These are phyloP conservation scores for Scheffersomyces quercinus DNA, from an alignment of 1,139 yeast species.

Conservation along the genomic window DNA sequence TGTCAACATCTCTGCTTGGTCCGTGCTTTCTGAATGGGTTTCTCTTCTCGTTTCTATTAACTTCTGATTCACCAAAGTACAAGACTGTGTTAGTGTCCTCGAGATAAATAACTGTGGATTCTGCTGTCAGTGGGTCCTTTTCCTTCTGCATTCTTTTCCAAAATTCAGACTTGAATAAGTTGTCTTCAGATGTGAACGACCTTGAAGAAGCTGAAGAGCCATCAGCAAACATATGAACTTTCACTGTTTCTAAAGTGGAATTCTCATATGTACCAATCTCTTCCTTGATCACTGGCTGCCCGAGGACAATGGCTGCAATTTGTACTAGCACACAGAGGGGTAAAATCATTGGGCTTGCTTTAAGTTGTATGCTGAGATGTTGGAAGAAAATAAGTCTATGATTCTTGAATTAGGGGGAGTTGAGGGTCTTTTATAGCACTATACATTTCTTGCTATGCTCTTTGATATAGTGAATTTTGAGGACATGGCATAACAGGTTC, in stretches of 20 bases:
- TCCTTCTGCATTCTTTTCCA: slow-evolving; percentile 15
- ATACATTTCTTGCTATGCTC: too few species aligned
- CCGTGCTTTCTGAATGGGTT: not conserved
- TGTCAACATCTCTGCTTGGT: slow-evolving; percentile 9
- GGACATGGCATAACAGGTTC: too few species aligned
- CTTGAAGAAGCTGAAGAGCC: not conserved
- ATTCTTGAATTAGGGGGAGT: too few species aligned
- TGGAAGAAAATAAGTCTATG: too few species aligned
- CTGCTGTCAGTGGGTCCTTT: slow-evolving; percentile 13
- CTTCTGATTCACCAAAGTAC: slow-evolving; percentile 15
- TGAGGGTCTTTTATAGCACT: too few species aligned
- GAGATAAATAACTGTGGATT: slow-evolving; percentile 14
- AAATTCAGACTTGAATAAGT: slow-evolving; percentile 13
- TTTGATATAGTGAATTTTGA: too few species aligned
- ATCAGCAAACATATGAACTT: not conserved
- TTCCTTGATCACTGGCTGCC: too few species aligned
- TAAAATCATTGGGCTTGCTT: too few species aligned
- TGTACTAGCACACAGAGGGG: too few species aligned
- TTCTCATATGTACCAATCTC: too few species aligned
- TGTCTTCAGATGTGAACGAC: slow-evolving; percentile 9
- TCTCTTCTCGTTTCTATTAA: not conserved
- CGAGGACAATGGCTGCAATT: too few species aligned
- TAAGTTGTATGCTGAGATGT: too few species aligned
- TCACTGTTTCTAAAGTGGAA: not conserved
- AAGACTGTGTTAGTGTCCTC: slow-evolving; percentile 12